Evolutionary conservation across 2,329 filamentous ascomycete genomes (phyloP), one percentile per base, ranked within the genome.

Genomic region (Aspergillus tanneri): DNA sequence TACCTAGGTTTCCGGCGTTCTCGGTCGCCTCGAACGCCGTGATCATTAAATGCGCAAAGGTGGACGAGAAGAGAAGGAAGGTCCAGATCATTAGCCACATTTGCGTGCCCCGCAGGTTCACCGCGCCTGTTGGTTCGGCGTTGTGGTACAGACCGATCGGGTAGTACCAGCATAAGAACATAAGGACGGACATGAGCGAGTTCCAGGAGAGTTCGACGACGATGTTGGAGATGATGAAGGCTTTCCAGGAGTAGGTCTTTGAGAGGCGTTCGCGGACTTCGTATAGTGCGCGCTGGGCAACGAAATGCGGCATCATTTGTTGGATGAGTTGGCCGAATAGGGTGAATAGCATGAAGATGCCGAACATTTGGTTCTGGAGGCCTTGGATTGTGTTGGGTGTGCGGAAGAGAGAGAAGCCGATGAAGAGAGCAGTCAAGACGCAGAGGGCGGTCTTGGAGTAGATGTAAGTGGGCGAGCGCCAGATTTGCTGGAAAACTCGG

Each of bases 401-500:
- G 25, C 81, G 77, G 77, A 80, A 87, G 71, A 91, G 89, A 49
- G 85, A 83, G 66, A 90, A 88, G 28, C 87, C 88, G 60, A 91
- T 87, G 68, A 90, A 90, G 2, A 59, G 90, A 86, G 68, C 35
- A 3, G 40, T 28, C 18, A 76, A 60, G 58, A 54, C 70, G 63
- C 84, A 87, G 11, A 92, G 81, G 1, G 78, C 72, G 1, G 78
- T 66, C 75, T 93, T 93, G 61, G 86, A 84, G 73, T 90, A 92
- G 67, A 93, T 88, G 73, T 93, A 92, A 3, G 82, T 80, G 0
- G 88, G 88, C 0, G 84, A 88, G 51, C 88, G 85, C 88, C 88
- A 93, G 77, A 90, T 91, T 67, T 92, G 87, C 67, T 90, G 81
- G 73, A 90, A 91, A 27, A 90, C 85, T 61, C 89, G 87, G 55